Evolutionary conservation across 1,284 basidiomycete species (phyloP), one percentile per base, ranked within the genome.

Genomic region (Blastosporella zonata): DNA sequence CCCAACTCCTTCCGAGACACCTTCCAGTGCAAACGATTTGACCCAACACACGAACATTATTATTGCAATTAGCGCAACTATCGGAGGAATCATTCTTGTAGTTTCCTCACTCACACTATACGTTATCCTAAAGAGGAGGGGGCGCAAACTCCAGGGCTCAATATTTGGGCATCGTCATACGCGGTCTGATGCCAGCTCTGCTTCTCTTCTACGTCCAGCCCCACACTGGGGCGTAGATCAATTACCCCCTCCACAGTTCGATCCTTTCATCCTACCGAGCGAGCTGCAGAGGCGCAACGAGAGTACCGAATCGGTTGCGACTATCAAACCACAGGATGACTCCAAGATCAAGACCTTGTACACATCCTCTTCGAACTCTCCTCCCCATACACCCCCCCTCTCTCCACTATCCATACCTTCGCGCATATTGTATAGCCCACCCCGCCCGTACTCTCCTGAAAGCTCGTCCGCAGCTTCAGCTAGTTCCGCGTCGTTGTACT

Each of bases 401-500:
- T 9, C 50, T 3, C 42, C 37, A 12, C 46, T 48, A 0, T 22
- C 31, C 17, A 44, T 47, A n/a, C 46, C 38, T 8, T n/a, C 35
- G 25, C 20, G 15, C n/a, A 23, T 5, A 15, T 7, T 15, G 12
- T 3, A 18, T 2, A 17, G 2, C 17, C 13, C n/a, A 7, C 13
- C 17, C 43, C 17, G 5, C 1, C 18, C 15, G 2, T 22, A n/a
- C 34, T 25, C 9, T 9, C 17, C 1, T 27, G 5, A 7, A 6
- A 9, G 8, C 18, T 45, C 31, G 6, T 49, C 39, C 27, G 34
- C 35, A 20, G 36, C 46, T 12, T 56, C 57, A 9, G 55, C 54
- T 18, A 55, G 55, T 27, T 59, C 63, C 4, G 57, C 42, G 12
- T 65, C 63, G 6, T 15, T 61, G 33, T 64, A 65, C 35, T 65